These are phyloP conservation scores for Rhodomyrtus tomentosa DNA, from an alignment of 345 rosid species.

Conservation along the genomic window DNA sequence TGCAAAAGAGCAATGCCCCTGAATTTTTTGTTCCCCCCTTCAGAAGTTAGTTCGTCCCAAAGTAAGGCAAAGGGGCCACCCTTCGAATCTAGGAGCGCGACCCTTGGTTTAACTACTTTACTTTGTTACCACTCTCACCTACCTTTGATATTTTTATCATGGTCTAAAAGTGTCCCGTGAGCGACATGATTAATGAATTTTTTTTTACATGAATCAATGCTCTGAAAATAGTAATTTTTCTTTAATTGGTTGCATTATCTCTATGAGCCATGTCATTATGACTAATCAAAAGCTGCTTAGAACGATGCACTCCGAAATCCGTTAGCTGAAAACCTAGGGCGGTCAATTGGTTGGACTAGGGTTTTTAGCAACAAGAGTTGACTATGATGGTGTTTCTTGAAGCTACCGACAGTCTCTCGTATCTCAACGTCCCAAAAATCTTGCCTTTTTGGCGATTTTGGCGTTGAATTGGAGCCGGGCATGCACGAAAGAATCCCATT, in stretches of 20 bases:
- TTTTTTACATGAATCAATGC: background rate
- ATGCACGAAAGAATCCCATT: background rate
- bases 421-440: background rate
- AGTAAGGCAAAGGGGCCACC: background rate
- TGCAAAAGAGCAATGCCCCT: background rate
- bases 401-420: background rate
- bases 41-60: background rate
- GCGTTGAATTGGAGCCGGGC: background rate
- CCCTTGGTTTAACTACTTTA: background rate
- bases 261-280: background rate
- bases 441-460: background rate
- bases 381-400: background rate
- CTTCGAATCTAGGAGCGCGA: background rate
- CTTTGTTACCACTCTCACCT: background rate
- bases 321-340: conserved; percentile 1
- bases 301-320: background rate
- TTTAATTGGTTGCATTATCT: background rate
- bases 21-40: background rate
- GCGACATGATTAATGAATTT: background rate
- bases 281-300: background rate
- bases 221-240: background rate
- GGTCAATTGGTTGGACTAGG: background rate
- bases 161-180: background rate
- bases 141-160: background rate
- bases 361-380: background rate